phyloP scores from a whole-genome alignment of 106 monocot species.

The Hemerocallis citrina region DNA sequence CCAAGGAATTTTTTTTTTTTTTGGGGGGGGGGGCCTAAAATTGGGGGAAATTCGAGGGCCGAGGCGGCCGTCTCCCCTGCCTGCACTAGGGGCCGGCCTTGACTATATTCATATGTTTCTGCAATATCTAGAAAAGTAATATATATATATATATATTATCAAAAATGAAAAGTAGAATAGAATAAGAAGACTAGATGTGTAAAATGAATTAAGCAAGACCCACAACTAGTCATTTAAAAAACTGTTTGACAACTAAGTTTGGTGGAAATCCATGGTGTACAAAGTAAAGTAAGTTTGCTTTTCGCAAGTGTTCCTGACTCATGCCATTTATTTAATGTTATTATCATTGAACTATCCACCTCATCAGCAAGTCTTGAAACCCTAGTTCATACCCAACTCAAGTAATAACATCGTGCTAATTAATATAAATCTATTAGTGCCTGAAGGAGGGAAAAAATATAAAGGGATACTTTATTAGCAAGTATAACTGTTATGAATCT shows the following conservation, averaged over 20 bases:
- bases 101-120: not conserved
- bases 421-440: too few relatives aligned
- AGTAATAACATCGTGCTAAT: not conserved
- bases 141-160: too few relatives aligned
- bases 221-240: not conserved
- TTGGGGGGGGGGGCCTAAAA: too few relatives aligned
- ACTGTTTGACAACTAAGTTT: not conserved
- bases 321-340: not conserved
- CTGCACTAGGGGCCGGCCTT: too few relatives aligned
- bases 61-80: too few relatives aligned
- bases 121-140: too few relatives aligned
- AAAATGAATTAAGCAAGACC: conserved; percentile 8
- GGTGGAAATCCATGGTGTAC: not conserved
- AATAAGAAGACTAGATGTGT: not conserved
- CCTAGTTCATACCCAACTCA: not conserved
- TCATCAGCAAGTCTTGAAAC: not conserved
- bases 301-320: not conserved
- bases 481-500: too few relatives aligned
- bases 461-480: too few relatives aligned
- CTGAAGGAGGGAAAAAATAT: too few relatives aligned
- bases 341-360: not conserved
- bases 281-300: conserved; percentile 2
- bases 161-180: too few relatives aligned
- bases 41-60: too few relatives aligned
- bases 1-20: too few relatives aligned